Conservation (phyloP, 1,284 basidiomycete genomes). For the Cutaneotrichosporon curvatum region DNA sequence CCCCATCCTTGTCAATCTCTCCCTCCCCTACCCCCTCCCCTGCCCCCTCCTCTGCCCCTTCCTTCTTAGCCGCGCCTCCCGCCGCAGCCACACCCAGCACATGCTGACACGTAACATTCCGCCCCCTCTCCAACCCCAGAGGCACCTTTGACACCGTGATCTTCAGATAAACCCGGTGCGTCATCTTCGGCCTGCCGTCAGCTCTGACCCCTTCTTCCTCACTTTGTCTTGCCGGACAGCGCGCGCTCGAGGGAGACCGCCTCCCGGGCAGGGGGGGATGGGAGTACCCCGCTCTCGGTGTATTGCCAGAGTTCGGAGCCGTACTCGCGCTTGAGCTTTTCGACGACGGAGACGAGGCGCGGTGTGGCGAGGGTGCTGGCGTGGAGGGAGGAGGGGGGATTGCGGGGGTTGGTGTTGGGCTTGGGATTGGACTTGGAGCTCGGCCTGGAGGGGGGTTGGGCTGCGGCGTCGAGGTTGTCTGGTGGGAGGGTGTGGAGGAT, state of each 20-base stretch:
- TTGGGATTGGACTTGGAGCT: constrained; percentile 3
- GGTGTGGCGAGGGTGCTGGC: constrained; percentile 54
- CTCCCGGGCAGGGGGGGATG: constrained; percentile 42
- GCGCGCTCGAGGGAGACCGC: constrained; percentile 25
- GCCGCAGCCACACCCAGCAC: not conserved
- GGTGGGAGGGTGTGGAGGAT: constrained; percentile 62
- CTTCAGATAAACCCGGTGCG: constrained; percentile 64
- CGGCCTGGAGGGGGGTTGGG: no score
- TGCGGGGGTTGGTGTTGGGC: constrained; percentile 5
- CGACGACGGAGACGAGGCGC: constrained; percentile 65
- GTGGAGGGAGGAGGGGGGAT: constrained; percentile 20
- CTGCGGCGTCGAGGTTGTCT: not conserved
- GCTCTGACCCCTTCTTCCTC: constrained; percentile 30
- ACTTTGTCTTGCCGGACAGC: constrained; percentile 56
- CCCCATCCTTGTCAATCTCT: not conserved
- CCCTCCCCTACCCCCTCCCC: not conserved
- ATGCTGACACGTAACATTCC: constrained; percentile 27
- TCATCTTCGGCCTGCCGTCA: constrained; percentile 55
- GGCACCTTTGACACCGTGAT: constrained; percentile 58
- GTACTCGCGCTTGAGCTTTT: constrained; percentile 77
- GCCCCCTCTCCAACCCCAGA: constrained; percentile 45
- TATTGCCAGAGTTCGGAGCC: constrained; percentile 61
- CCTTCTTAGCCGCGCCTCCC: not conserved
- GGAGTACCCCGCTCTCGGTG: constrained; percentile 59
- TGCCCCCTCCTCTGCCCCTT: no score